Percentiles rank a stretch among this genome's conserved stretches.
Evolutionary conservation across 202 grass and related monocot genomes (phyloP).

Genomic region (Saccharum hybrid): DNA sequence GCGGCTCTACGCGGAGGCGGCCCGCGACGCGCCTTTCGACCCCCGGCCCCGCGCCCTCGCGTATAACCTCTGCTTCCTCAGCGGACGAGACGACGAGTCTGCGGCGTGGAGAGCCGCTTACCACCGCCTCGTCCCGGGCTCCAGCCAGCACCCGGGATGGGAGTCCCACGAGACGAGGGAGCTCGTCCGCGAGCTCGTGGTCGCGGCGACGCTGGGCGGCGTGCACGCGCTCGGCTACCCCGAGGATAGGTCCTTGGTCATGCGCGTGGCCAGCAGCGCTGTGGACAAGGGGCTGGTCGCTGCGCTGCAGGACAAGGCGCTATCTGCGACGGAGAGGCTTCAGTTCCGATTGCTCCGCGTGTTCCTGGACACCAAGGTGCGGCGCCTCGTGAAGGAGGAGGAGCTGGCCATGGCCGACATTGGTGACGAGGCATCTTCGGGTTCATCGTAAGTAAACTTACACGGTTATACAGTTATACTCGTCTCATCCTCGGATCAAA

Average conservation of each 20-base stretch:
- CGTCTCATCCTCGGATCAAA: neutral
- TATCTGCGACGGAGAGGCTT: conserved; percentile 13
- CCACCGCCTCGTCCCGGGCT: conserved; percentile 19
- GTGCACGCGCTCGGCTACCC: neutral
- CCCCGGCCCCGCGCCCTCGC: conserved; percentile 16
- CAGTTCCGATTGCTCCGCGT: conserved; percentile 12
- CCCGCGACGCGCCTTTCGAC: conserved; percentile 43
- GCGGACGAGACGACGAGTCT: neutral
- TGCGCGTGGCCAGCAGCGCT: neutral
- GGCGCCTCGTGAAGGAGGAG: neutral
- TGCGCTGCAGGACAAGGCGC: conserved; percentile 20
- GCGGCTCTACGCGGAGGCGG: conserved; percentile 34
- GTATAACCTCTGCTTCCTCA: neutral
- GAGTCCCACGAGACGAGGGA: conserved; percentile 16
- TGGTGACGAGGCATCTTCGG: neutral
- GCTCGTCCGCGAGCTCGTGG: conserved; percentile 30
- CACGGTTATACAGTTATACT: neutral
- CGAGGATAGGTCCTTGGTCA: neutral
- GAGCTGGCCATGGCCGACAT: neutral
- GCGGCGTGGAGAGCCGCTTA: neutral
- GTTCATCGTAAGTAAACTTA: conserved; percentile 24
- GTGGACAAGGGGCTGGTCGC: conserved; percentile 16
- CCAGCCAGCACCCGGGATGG: neutral
- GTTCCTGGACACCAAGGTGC: conserved; percentile 24
- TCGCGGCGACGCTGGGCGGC: conserved; percentile 34